phyloP scores from a whole-genome alignment of 2,329 filamentous ascomycete species.

The Seiridium cupressi region DNA sequence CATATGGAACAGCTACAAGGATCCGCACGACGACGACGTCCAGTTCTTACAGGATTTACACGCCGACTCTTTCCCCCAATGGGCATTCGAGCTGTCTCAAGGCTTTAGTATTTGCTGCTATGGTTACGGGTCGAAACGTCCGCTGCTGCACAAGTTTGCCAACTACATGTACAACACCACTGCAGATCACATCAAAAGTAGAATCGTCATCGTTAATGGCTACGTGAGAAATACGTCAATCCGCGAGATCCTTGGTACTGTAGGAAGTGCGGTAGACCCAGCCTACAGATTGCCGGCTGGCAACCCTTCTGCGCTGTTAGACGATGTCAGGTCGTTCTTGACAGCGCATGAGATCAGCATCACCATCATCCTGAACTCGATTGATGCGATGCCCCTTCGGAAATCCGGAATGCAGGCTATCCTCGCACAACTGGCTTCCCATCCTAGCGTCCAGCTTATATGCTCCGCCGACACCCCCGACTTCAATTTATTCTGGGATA shows the following conservation, averaged over 20 bases:
- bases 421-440: constrained; percentile 73
- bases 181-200: constrained; percentile 39
- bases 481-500: constrained; percentile 87
- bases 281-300: constrained; percentile 51
- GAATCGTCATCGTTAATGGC: constrained; percentile 84
- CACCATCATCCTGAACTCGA: constrained; percentile 77
- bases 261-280: constrained; percentile 62
- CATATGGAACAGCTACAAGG: constrained; percentile 59
- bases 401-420: constrained; percentile 67
- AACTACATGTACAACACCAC: constrained; percentile 58
- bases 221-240: constrained; percentile 67
- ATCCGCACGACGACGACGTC: constrained; percentile 70
- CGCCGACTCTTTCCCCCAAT: constrained; percentile 80
- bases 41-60: constrained; percentile 74
- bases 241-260: constrained; percentile 66
- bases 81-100: constrained; percentile 85
- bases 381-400: constrained; percentile 78
- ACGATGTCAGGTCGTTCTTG: constrained; percentile 63
- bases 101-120: constrained; percentile 89
- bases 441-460: constrained; percentile 69
- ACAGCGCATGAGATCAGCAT: constrained; percentile 49
- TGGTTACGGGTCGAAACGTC: constrained; percentile 86
- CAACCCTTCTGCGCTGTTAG: constrained; percentile 67
- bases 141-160: constrained; percentile 73
- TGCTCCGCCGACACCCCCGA: constrained; percentile 86